Percentiles rank a stretch among this genome's conserved stretches.
These are phyloP conservation scores for Akanthomyces lecanii DNA, from an alignment of 2,329 filamentous ascomycete species.

Conservation along the genomic window DNA sequence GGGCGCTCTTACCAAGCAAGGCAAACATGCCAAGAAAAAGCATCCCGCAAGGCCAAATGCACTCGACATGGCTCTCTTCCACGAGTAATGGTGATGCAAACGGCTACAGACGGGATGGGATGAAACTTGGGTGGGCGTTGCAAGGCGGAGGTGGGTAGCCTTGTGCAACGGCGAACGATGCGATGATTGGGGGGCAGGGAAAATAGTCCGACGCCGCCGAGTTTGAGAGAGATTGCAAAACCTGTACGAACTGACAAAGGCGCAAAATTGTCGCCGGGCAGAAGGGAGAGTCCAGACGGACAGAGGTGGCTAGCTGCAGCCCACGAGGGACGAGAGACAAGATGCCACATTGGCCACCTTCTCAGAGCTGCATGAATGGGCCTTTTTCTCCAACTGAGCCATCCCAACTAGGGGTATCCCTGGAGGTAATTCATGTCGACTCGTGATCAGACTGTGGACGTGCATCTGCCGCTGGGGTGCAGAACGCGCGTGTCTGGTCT, in stretches of 20 bases:
- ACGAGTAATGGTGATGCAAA: neutral
- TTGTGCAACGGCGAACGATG: neutral
- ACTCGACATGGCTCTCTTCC: neutral
- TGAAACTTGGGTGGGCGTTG: neutral
- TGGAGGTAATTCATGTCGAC: neutral
- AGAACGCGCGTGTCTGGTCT: neutral
- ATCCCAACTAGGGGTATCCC: neutral
- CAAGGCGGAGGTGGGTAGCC: neutral
- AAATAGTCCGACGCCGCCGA: neutral
- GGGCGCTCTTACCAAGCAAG: neutral
- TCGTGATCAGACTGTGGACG: slow-evolving; percentile 6
- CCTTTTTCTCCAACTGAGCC: neutral
- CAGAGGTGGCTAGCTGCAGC: neutral
- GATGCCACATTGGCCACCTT: neutral
- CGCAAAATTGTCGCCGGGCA: too few species aligned
- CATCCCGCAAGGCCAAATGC: neutral
- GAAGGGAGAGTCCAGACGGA: neutral
- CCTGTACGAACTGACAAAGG: too few species aligned
- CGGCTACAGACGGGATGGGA: neutral
- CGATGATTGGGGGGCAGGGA: neutral
- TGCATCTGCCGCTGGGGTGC: slow-evolving; percentile 3
- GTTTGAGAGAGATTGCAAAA: neutral
- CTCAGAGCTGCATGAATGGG: neutral
- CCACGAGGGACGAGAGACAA: neutral
- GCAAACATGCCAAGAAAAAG: neutral